phyloP scores from a whole-genome alignment of 192 early-diverging fungal species.

The Phycomyces nitens region DNA sequence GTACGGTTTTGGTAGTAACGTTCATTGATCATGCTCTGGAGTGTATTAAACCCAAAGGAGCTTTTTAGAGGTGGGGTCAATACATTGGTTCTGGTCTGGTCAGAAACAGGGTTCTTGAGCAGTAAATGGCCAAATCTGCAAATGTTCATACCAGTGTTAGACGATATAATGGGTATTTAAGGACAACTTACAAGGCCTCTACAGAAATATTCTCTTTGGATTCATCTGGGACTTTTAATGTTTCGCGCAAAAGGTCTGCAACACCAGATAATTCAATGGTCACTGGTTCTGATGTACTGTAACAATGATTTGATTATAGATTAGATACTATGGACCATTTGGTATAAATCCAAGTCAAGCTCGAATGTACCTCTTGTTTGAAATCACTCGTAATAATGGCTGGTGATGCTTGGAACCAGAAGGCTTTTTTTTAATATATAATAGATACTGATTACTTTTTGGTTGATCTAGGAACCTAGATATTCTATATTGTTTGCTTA shows the following conservation, averaged over 20 bases:
- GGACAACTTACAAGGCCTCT: constrained; percentile 9
- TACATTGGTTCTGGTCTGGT: neutral
- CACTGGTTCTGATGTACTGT: neutral
- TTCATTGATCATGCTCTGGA: neutral
- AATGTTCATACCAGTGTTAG: too few species aligned
- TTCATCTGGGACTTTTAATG: constrained; percentile 1
- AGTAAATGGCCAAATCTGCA: constrained; percentile 18
- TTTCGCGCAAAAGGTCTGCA: neutral
- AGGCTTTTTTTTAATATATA: neutral
- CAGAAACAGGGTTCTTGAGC: neutral
- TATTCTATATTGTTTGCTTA: neutral
- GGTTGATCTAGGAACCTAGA: too few species aligned
- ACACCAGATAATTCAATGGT: neutral
- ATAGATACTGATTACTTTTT: too few species aligned
- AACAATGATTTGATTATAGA: neutral
- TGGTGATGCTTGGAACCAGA: neutral
- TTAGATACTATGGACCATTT: too few species aligned
- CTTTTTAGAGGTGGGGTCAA: neutral
- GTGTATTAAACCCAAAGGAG: neutral
- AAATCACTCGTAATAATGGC: too few species aligned
- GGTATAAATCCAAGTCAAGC: too few species aligned
- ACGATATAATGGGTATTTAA: too few species aligned
- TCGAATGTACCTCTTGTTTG: too few species aligned
- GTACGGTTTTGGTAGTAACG: neutral
- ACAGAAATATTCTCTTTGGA: constrained; percentile 4